Conservation (phyloP, 306 rosid genomes). For the Dalbergia oliveri region DNA sequence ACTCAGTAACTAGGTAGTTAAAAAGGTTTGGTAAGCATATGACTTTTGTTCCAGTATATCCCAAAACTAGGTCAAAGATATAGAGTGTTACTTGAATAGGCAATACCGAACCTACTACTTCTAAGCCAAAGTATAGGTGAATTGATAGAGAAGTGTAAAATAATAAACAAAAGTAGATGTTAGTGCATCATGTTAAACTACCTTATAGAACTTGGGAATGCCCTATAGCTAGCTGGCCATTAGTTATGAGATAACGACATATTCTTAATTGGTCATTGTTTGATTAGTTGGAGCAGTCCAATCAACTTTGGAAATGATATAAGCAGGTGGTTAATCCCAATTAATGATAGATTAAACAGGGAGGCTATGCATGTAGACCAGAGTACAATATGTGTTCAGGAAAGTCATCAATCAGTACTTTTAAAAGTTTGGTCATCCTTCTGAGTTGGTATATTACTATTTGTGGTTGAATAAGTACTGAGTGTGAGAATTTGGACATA, state of each 20-base stretch:
- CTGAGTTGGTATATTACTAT: too few relatives aligned
- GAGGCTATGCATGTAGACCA: not conserved
- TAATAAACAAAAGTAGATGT: not conserved
- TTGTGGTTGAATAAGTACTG: too few relatives aligned
- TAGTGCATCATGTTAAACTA: not conserved
- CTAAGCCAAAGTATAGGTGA: not conserved
- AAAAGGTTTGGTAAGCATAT: not conserved
- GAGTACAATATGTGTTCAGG: not conserved
- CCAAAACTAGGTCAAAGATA: constrained; percentile 2
- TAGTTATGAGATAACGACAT: constrained; percentile 15
- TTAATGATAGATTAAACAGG: constrained; percentile 7
- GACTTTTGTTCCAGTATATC: not conserved
- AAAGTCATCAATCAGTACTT: not conserved
- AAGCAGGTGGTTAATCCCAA: not conserved
- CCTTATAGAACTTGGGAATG: not conserved
- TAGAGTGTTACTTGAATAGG: not conserved
- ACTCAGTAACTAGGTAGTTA: not conserved
- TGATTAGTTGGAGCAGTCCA: not conserved
- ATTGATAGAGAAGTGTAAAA: not conserved
- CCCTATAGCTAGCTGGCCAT: not conserved
- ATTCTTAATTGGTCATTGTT: not conserved
- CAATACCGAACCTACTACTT: not conserved
- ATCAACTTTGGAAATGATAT: not conserved
- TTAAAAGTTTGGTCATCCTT: too few relatives aligned
- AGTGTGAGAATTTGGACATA: too few relatives aligned